These are phyloP conservation scores for Eucalyptus regnans DNA, from an alignment of 345 rosid species.

Conservation along the genomic window DNA sequence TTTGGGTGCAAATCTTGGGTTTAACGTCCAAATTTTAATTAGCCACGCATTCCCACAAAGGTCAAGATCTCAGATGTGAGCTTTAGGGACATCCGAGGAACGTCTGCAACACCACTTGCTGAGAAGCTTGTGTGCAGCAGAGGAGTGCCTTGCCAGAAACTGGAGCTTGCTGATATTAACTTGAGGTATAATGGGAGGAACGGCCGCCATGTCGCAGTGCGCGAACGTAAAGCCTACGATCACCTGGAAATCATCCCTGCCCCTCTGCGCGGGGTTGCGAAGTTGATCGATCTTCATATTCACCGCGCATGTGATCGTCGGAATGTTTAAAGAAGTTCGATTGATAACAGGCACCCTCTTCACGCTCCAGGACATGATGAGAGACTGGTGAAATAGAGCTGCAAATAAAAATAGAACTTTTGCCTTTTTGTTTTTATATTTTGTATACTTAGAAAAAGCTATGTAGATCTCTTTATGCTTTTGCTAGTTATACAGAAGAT, in stretches of 20 bases:
- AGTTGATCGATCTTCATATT: not conserved
- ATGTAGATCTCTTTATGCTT: not conserved
- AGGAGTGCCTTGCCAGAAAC: conserved; percentile 22
- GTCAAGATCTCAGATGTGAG: conserved; percentile 26
- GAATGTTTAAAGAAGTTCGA: not conserved
- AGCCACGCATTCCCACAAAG: conserved; percentile 1
- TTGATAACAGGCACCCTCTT: not conserved
- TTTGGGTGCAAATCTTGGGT: no score
- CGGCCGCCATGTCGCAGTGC: conserved; percentile 19
- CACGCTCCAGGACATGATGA: not conserved
- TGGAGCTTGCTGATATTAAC: conserved; percentile 19
- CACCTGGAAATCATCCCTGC: not conserved
- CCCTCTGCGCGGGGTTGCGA: not conserved
- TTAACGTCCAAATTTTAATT: no score
- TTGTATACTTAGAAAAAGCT: no score
- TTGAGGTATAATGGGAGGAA: conserved; percentile 15
- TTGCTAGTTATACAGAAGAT: not conserved
- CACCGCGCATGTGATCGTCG: not conserved
- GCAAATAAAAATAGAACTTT: not conserved
- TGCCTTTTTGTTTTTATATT: not conserved
- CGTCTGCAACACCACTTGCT: conserved; percentile 18
- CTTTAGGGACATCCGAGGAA: conserved; percentile 36
- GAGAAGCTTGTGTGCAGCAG: conserved; percentile 29
- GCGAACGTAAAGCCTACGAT: conserved; percentile 16
- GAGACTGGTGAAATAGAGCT: not conserved